A percentile compares a stretch with the other conserved stretches of the same genome.
Conservation (phyloP, 805 yeast species). For the Nakazawaea ambrosiae region DNA sequence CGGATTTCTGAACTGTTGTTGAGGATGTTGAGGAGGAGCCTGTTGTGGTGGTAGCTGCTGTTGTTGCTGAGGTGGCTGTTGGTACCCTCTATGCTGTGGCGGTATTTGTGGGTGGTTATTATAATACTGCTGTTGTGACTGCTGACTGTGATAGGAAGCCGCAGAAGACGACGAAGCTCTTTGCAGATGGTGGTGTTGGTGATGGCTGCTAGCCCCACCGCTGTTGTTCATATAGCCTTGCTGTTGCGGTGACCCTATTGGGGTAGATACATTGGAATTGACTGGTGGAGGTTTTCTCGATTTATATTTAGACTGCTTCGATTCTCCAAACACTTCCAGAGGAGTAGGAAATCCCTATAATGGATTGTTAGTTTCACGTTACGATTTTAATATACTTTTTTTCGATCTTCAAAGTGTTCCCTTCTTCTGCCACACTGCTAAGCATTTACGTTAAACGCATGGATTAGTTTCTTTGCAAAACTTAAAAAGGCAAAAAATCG, state of each 20-base stretch:
- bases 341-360: slow-evolving; percentile 10
- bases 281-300: slow-evolving; percentile 14
- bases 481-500: too few relatives aligned
- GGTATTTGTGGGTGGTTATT: slow-evolving; percentile 6
- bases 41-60: not conserved
- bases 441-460: too few relatives aligned
- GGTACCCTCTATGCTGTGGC: slow-evolving; percentile 10
- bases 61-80: slow-evolving; percentile 9
- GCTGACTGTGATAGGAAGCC: slow-evolving; percentile 13
- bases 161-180: slow-evolving; percentile 12
- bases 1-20: slow-evolving; percentile 1
- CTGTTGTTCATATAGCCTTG: too few relatives aligned
- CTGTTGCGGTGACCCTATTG: slow-evolving; percentile 14
- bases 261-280: slow-evolving; percentile 4
- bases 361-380: slow-evolving; percentile 4
- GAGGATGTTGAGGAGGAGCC: slow-evolving; percentile 1
- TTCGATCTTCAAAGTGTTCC: too few relatives aligned
- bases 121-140: too few relatives aligned
- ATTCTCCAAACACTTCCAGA: slow-evolving; percentile 11
- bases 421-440: too few relatives aligned
- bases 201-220: too few relatives aligned
- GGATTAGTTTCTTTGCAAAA: too few relatives aligned
- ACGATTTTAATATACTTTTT: too few relatives aligned
- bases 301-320: slow-evolving; percentile 16
- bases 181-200: slow-evolving; percentile 11